Evolutionary conservation across 257 asterid species (phyloP).

Genomic region (Jasminum sambac): DNA sequence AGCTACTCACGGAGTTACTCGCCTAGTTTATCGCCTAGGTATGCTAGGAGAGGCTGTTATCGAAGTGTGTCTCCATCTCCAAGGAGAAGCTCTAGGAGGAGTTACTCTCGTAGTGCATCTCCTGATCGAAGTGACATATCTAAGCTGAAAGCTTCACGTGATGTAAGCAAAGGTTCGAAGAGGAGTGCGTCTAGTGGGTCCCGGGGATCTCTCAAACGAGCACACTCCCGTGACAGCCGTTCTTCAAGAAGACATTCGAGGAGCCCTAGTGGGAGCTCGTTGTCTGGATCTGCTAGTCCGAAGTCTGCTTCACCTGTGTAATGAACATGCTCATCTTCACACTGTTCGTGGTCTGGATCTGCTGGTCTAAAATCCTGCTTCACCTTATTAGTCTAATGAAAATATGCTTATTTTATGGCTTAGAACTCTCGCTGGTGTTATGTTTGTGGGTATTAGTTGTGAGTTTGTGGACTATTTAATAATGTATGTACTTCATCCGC

Average conservation of each 20-base stretch:
- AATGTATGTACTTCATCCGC: too few relatives aligned
- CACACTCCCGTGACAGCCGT: constrained; percentile 34
- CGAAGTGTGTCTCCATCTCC: constrained; percentile 46
- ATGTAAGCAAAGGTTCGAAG: background rate
- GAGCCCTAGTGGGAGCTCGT: constrained; percentile 45
- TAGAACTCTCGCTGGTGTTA: too few relatives aligned
- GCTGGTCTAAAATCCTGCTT: too few relatives aligned
- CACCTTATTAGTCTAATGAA: too few relatives aligned
- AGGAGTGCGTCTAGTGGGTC: constrained; percentile 6
- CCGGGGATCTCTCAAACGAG: constrained; percentile 5
- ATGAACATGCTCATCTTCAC: background rate
- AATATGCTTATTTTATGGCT: too few relatives aligned
- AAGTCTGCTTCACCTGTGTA: background rate
- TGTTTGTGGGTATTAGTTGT: too few relatives aligned
- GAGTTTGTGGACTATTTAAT: too few relatives aligned
- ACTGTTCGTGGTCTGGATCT: background rate
- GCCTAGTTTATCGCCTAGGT: constrained; percentile 32
- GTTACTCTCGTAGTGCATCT: constrained; percentile 26
- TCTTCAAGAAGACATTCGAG: constrained; percentile 55
- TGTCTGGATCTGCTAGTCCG: constrained; percentile 48
- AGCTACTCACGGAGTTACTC: constrained; percentile 49
- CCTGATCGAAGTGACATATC: constrained; percentile 29
- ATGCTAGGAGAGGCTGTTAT: constrained; percentile 36
- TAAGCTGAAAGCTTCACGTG: constrained; percentile 28
- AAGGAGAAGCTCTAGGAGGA: constrained; percentile 27